Evolutionary conservation across 495 filamentous ascomycete species (phyloP), one percentile per base, ranked within the genome.

Genomic region (Daldinia bambusicola): DNA sequence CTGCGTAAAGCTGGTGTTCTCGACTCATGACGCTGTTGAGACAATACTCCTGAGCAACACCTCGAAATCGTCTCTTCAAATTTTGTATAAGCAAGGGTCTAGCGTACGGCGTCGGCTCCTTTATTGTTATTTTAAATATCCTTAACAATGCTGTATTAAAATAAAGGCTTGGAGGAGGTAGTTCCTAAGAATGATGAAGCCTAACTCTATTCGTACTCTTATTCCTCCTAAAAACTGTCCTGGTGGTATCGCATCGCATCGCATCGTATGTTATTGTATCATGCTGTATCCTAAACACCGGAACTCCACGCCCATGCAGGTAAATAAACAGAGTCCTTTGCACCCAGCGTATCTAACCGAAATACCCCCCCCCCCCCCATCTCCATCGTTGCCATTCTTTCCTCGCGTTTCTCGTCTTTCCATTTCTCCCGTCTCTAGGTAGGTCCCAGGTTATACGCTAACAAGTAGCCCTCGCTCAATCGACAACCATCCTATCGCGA

Each of bases 1-100:
- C 75, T 96, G 60, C 87, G 82, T 48, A 87, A 82, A 56, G 84
- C 85, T 36, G 86, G 87, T 0, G 75, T 91, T 55, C 67, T 56
- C 37, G 30, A 16, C 30, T 65, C 52, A 34, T 60, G 60, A 58
- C 14, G 5, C 16, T 32, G 22, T 14, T 48, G 32, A 53, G 32
- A 53, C 37, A 43, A 30, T 41, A 40, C n/a, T 20, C 13, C 7
- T 18, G 5, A 48, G 10, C 9, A 48, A 7, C 20, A 9, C 10
- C 5, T 5, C 14, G 37, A 26, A 43, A 18, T 20, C 20, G n/a
- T 13, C 34, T 41, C 38, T 66, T 16, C 43, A 14, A 58, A n/a
- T 43, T 37, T 59, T 40, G 56, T 40, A 48, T 48, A 36, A 61
- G 16, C 16, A 55, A 26, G 31, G 38, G 26, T 22, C 37, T 61